Percentiles rank a stretch among this genome's conserved stretches.
Evolutionary conservation across 371 early-diverging fungal species (phyloP).

Genomic region (Haplosporangium sp.): DNA sequence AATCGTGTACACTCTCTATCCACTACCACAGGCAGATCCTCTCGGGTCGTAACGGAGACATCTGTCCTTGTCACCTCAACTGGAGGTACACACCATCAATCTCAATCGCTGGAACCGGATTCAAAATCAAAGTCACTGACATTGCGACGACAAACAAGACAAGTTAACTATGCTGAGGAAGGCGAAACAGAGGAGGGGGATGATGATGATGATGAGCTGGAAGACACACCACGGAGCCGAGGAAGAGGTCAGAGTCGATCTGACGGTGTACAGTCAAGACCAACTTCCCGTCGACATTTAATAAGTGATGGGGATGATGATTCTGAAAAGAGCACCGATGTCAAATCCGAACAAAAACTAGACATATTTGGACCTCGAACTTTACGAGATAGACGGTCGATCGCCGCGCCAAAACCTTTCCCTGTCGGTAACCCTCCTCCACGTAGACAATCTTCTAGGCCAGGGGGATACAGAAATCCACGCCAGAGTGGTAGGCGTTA

Average conservation of each 20-base stretch:
- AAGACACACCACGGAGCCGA: constrained; percentile 9
- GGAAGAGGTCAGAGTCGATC: constrained; percentile 10
- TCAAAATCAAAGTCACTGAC: background rate
- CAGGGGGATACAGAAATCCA: constrained; percentile 4
- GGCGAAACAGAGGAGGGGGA: constrained; percentile 25
- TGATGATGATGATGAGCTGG: background rate
- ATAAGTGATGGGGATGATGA: constrained; percentile 23
- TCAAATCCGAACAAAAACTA: constrained; percentile 8
- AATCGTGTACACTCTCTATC: background rate
- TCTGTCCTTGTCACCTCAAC: constrained; percentile 5
- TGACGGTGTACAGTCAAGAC: background rate
- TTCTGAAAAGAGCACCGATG: constrained; percentile 17
- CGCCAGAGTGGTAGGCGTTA: constrained; percentile 21
- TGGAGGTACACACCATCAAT: background rate
- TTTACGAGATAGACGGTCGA: constrained; percentile 45
- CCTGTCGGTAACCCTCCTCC: constrained; percentile 30
- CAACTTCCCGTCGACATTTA: constrained; percentile 9
- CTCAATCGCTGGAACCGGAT: background rate
- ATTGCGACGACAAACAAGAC: constrained; percentile 31
- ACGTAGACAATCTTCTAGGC: constrained; percentile 10
- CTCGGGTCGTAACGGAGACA: background rate
- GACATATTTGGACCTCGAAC: constrained; percentile 19
- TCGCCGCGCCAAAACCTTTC: constrained; percentile 47
- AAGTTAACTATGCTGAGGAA: constrained; percentile 56
- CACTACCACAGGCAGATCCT: background rate